These are phyloP conservation scores for Skeletonema grethae DNA, from an alignment of 108 stramenopile genomes.

Conservation along the genomic window DNA sequence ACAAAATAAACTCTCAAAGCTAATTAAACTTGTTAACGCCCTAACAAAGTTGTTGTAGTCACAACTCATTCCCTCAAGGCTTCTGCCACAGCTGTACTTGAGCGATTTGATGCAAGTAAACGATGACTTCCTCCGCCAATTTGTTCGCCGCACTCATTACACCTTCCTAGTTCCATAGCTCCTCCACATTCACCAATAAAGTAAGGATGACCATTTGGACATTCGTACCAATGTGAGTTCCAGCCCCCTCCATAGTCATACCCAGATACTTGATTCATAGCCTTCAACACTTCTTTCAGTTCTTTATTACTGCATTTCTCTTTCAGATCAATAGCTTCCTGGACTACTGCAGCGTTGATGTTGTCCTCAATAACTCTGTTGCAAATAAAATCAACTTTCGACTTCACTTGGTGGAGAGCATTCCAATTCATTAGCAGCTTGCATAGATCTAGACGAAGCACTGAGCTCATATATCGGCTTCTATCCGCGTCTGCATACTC, in stretches of 20 bases:
- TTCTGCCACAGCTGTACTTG: conserved; percentile 9
- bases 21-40: no score
- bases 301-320: not conserved
- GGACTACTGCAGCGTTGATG: conserved; percentile 1
- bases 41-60: no score
- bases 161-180: conserved; percentile 45
- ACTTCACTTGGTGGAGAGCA: no score
- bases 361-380: not conserved
- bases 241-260: conserved; percentile 46
- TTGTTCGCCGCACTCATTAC: conserved; percentile 51
- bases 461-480: conserved; percentile 9
- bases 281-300: conserved; percentile 34
- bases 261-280: conserved; percentile 41
- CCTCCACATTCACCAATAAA: conserved; percentile 63
- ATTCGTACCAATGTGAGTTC: conserved; percentile 57
- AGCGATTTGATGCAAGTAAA: conserved; percentile 24
- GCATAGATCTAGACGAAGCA: no score
- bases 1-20: no score
- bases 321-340: conserved; percentile 13
- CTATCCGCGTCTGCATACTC: conserved; percentile 13
- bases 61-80: not conserved
- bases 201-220: conserved; percentile 63
- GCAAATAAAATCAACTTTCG: not conserved
- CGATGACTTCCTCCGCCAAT: conserved; percentile 47
- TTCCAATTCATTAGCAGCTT: no score